Evolutionary conservation across 345 rosid genomes (phyloP), one percentile per base, ranked within the genome.

Genomic region (Gossypium australe): DNA sequence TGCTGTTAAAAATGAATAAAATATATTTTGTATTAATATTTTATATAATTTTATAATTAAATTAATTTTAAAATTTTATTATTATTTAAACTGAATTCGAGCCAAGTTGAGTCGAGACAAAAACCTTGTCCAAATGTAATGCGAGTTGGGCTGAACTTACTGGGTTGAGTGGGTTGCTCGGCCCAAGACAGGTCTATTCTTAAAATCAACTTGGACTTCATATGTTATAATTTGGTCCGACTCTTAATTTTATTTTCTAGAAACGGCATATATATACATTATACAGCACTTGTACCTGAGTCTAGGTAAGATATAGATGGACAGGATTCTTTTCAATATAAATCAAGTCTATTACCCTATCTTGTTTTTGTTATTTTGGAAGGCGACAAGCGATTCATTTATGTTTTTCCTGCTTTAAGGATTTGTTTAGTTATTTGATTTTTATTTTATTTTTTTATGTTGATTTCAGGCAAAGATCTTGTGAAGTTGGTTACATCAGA

Each of bases 391-490:
- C 9, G 9, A 56, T 56, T 2, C 24, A n/a, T 56, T 56, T 4
- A n/a, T 18, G 9, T 52, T 45, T 45, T 61, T 29, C 16, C 48
- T 49, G 18, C 52, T 34, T 56, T 55, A 71, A 20, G 29, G 25
- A 52, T 17, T 11, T 45, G n/a, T 11, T 59, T 67, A 9, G 17
- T 4, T 59, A 12, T 34, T 34, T 60, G 16, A 7, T 58, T 0
- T 25, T 7, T 2, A 1, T 34, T 16, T 25, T 24, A 24, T 24
- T 24, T 67, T 63, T 20, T 29, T 41, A 7, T 9, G 66, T 51
- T 53, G 52, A 18, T 57, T 70, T 9, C 73, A 79, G 85, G 85
- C 17, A 53, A 73, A 20, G 79, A 80, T 75, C 55, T 80, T 59
- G 16, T 69, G 62, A 62, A 64, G 14, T 17, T 76, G 68, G 70